Conservation (phyloP, 345 rosid genomes). For the Psidium friedrichsthalianum region DNA sequence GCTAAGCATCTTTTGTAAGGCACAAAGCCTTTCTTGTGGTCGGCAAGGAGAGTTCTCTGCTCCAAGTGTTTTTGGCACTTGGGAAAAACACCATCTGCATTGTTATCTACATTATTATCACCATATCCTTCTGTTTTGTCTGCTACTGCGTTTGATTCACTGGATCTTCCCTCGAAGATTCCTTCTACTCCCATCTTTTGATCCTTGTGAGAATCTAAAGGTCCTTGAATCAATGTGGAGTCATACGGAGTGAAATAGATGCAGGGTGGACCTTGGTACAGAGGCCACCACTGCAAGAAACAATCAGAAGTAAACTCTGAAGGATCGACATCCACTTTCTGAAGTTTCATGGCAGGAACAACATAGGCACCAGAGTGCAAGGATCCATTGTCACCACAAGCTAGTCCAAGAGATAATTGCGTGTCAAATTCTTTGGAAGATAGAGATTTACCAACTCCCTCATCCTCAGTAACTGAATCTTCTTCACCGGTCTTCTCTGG, state of each 20-base stretch:
- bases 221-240: neutral
- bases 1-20: constrained; percentile 69
- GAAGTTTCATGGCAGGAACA: neutral
- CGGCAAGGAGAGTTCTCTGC: neutral
- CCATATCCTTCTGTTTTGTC: neutral
- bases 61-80: neutral
- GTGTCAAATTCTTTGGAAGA: constrained; percentile 13
- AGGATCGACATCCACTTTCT: neutral
- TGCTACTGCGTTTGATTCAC: neutral
- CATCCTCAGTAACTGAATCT: neutral
- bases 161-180: constrained; percentile 28
- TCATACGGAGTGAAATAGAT: constrained; percentile 1
- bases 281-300: constrained; percentile 3
- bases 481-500: neutral
- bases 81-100: constrained; percentile 4
- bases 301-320: constrained; percentile 3
- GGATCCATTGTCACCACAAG: neutral
- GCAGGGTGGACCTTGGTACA: constrained; percentile 9
- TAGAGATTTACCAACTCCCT: neutral
- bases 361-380: neutral
- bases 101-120: constrained; percentile 21
- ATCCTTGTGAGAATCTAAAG: neutral
- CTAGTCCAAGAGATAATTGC: constrained; percentile 27
- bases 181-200: constrained; percentile 13
- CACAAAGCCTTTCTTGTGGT: constrained; percentile 29